phyloP scores from a whole-genome alignment of 2,329 filamentous ascomycete genomes.

The Pseudocercospora fijiensis region DNA sequence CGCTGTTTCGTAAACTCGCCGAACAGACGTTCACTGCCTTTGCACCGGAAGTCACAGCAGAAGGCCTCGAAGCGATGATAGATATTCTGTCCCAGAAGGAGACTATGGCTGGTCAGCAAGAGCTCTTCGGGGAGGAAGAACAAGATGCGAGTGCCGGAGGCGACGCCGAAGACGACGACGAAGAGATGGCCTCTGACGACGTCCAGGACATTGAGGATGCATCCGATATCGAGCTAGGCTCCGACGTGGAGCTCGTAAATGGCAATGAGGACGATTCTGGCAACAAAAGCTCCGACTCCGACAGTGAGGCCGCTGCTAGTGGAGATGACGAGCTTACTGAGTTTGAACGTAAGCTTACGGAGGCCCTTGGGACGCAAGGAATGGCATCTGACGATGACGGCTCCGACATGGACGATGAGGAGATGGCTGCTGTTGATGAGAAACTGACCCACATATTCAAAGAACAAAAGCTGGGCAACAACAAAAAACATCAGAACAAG shows the following conservation, averaged over 20 bases:
- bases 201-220: conserved; percentile 44
- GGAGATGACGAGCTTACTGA: conserved; percentile 56
- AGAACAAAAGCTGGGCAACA: conserved; percentile 62
- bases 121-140: conserved; percentile 69
- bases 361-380: conserved; percentile 70
- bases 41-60: conserved; percentile 68
- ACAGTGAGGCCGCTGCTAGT: conserved; percentile 27
- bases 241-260: conserved; percentile 36
- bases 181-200: conserved; percentile 33
- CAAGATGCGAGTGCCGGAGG: conserved; percentile 28
- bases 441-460: conserved; percentile 84
- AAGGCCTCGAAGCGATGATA: conserved; percentile 66
- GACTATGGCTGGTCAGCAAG: conserved; percentile 76
- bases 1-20: conserved; percentile 79
- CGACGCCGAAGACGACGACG: conserved; percentile 24
- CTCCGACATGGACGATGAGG: conserved; percentile 88
- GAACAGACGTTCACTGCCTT: conserved; percentile 87
- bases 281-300: conserved; percentile 19
- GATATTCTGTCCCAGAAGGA: conserved; percentile 77
- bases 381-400: conserved; percentile 59
- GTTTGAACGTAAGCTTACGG: conserved; percentile 74
- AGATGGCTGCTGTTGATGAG: conserved; percentile 86
- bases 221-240: conserved; percentile 28
- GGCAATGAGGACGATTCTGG: conserved; percentile 28
- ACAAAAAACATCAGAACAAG: conserved; percentile 79